Base-by-base conservation (phyloP, 306 rosid species). In the Pueraria montana region DNA sequence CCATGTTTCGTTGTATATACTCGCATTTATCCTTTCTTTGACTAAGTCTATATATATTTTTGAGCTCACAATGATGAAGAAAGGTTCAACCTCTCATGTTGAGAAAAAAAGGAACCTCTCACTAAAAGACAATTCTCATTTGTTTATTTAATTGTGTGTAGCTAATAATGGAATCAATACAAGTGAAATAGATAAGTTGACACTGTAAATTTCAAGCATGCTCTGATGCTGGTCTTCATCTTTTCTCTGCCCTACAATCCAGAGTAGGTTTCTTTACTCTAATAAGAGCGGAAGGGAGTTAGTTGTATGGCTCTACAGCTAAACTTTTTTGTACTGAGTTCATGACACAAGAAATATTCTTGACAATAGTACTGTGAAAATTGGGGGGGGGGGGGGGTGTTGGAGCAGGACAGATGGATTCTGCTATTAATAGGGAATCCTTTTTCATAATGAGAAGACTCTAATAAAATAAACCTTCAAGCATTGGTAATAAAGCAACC, bases 401-500 rank as follows among this genome's bases (percentile, higher is more conserved):
- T 0, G n/a, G 30, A 20, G 34, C 12, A 20, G 52, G 78, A 20
- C 11, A 8, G 16, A 42, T 76, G 55, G 58, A 21, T 58, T 56
- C 21, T 75, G 23, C 36, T 40, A 16, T 40, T 23, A 40, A 8
- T 16, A 14, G 62, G 70, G 56, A 50, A 12, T 53, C 26, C 12
- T 75, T 74, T 74, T 24, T 42, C 23, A 26, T 40, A 18, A 67
- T 17, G 59, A 43, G 48, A 50, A 36, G 20, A 62, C 52, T 27
- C 32, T 72, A 72, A 9, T 81, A 73, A 81, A 27, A 65, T 66
- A 64, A 73, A 40, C 24, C 62, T 43, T 53, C 7, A 49, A 23
- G 27, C 40, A 74, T 17, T 52, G 32, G 48, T 42, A 56, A 42
- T 16, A 36, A 70, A 62, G 58, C 24, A 69, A 43, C 5, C 40